Evolutionary conservation across 257 asterid genomes (phyloP).

Genomic region (Schizonepeta tenuifolia): DNA sequence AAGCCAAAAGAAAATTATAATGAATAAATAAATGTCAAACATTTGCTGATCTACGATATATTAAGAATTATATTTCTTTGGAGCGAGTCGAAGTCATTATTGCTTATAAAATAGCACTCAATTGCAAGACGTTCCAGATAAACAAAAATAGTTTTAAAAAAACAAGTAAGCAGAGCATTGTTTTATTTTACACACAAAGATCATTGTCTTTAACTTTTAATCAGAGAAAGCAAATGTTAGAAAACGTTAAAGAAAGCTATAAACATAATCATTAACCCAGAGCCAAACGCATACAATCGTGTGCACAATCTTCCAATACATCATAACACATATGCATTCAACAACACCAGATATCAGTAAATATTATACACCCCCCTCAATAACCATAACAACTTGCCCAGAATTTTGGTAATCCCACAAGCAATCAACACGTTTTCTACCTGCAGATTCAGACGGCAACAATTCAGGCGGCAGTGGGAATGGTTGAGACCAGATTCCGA

Average conservation of each 20-base stretch:
- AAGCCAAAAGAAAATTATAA: too few species aligned
- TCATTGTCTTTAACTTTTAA: not conserved
- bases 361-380: not conserved
- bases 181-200: not conserved
- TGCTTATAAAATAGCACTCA: not conserved
- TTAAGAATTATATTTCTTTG: not conserved
- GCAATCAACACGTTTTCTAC: too few species aligned
- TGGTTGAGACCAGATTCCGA: too few species aligned
- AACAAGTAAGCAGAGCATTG: not conserved
- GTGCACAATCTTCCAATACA: not conserved
- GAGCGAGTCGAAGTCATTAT: not conserved
- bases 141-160: not conserved
- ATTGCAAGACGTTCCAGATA: not conserved
- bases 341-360: not conserved
- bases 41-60: not conserved
- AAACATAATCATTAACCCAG: not conserved
- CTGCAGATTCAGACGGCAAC: too few species aligned
- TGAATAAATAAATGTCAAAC: too few species aligned
- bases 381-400: too few species aligned
- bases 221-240: conserved; percentile 10
- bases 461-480: too few species aligned
- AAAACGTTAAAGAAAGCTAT: not conserved
- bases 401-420: too few species aligned
- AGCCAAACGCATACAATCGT: conserved; percentile 1
- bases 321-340: not conserved